Evolutionary conservation across 1,284 basidiomycete species (phyloP).

Genomic region (Porodaedalea pini): DNA sequence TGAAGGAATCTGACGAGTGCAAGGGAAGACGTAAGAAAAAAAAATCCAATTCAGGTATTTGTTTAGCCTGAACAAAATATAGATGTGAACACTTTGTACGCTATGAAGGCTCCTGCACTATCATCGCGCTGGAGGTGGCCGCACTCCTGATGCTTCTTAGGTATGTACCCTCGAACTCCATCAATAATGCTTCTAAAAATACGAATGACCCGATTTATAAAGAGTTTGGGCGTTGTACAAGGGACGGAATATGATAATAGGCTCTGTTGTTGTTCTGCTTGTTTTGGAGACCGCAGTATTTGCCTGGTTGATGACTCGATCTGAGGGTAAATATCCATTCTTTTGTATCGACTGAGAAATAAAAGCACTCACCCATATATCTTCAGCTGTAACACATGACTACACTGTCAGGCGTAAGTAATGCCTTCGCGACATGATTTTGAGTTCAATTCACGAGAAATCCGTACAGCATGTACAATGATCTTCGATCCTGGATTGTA

Average conservation of each 20-base stretch:
- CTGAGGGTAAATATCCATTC: background rate
- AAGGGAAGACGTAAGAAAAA: background rate
- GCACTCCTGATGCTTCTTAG: conserved; percentile 9
- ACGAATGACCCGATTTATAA: background rate
- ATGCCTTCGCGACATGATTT: background rate
- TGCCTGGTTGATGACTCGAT: conserved; percentile 11
- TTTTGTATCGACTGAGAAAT: background rate
- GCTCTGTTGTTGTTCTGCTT: background rate
- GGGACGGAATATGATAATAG: background rate
- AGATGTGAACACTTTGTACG: conserved; percentile 5
- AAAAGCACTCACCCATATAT: background rate
- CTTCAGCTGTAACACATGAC: conserved; percentile 5
- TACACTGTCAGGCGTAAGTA: background rate
- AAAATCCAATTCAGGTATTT: background rate
- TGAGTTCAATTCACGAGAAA: background rate
- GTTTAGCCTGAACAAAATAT: background rate
- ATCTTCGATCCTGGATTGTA: conserved; percentile 11
- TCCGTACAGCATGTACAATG: conserved; percentile 10
- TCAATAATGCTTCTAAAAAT: background rate
- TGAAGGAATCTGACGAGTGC: background rate
- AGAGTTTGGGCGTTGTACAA: conserved; percentile 12
- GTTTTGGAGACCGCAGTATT: background rate
- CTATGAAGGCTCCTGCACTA: conserved; percentile 16
- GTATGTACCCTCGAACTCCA: background rate
- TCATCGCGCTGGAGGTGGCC: conserved; percentile 9